Conservation (phyloP, 768 basidiomycete species). For the Pleurotus tuber-regium region DNA sequence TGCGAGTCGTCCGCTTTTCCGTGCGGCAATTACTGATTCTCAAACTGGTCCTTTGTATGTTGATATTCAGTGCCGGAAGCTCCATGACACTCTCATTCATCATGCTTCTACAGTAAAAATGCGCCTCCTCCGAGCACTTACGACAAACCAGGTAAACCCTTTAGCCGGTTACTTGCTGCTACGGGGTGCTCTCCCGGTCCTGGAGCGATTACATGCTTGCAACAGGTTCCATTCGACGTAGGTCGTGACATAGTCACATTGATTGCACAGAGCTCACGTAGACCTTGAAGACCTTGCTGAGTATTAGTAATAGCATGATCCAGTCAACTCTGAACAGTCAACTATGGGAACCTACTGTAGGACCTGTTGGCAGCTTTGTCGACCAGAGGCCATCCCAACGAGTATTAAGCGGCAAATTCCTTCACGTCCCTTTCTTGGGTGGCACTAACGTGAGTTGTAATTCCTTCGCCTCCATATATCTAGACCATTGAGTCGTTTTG, state of each 20-base stretch:
- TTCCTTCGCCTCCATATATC: neutral
- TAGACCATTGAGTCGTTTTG: too few relatives aligned
- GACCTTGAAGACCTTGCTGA: slow-evolving; percentile 44
- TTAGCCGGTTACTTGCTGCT: slow-evolving; percentile 39
- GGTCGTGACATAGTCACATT: slow-evolving; percentile 3
- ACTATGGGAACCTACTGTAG: slow-evolving; percentile 56
- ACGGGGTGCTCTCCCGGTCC: slow-evolving; percentile 44
- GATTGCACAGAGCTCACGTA: neutral
- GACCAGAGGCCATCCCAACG: slow-evolving; percentile 42
- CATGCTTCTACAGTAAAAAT: slow-evolving; percentile 54
- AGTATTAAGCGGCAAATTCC: slow-evolving; percentile 46
- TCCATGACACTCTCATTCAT: too few relatives aligned
- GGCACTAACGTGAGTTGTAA: slow-evolving; percentile 48
- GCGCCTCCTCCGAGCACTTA: slow-evolving; percentile 42
- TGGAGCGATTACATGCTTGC: slow-evolving; percentile 42
- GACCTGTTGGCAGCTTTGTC: slow-evolving; percentile 46
- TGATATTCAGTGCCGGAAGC: too few relatives aligned
- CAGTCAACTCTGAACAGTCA: slow-evolving; percentile 44
- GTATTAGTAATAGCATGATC: slow-evolving; percentile 47
- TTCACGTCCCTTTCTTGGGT: slow-evolving; percentile 52
- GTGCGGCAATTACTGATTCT: slow-evolving; percentile 52
- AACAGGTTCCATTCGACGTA: slow-evolving; percentile 42
- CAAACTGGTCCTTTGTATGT: slow-evolving; percentile 54
- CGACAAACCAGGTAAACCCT: slow-evolving; percentile 51
- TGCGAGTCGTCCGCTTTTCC: slow-evolving; percentile 35